These are phyloP conservation scores for Vigna radiata DNA, from an alignment of 306 rosid genomes.

Conservation along the genomic window DNA sequence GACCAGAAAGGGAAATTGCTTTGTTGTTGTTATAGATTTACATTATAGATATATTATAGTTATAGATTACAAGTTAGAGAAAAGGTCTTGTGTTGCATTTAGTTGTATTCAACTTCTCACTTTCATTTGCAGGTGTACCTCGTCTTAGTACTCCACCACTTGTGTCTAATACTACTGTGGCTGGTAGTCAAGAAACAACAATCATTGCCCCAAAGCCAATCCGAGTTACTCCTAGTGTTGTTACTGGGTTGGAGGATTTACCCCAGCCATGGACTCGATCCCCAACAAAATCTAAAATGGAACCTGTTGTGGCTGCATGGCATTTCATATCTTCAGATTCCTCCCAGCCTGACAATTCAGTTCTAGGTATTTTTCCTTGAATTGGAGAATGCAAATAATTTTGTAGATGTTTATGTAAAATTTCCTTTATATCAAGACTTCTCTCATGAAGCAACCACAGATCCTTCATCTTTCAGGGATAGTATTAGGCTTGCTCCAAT, in stretches of 20 bases:
- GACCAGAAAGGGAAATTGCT: not conserved
- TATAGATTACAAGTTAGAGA: not conserved
- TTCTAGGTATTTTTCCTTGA: conserved; percentile 70
- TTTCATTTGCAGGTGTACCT: conserved; percentile 85
- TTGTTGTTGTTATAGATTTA: not conserved
- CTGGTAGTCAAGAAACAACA: conserved; percentile 68
- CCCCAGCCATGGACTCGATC: conserved; percentile 99
- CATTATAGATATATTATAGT: not conserved
- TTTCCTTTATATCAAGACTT: conserved; percentile 53
- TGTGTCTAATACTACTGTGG: conserved; percentile 61
- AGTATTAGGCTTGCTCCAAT: conserved; percentile 88
- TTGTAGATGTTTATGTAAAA: conserved; percentile 36
- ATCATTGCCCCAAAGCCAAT: conserved; percentile 92
- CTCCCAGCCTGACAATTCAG: conserved; percentile 59
- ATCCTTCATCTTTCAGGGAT: conserved; percentile 97
- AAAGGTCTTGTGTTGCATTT: not conserved
- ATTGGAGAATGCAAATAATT: conserved; percentile 43
- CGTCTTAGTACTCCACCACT: conserved; percentile 98
- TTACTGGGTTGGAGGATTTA: conserved; percentile 81
- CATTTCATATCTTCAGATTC: conserved; percentile 72
- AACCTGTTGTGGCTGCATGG: conserved; percentile 92
- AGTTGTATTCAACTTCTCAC: conserved; percentile 35
- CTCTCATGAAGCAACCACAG: conserved; percentile 99
- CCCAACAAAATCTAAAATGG: conserved; percentile 87
- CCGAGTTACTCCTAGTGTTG: conserved; percentile 75